These are phyloP conservation scores for Dianthus caryophyllus DNA, from an alignment of 148 eudicot genomes.

Conservation along the genomic window DNA sequence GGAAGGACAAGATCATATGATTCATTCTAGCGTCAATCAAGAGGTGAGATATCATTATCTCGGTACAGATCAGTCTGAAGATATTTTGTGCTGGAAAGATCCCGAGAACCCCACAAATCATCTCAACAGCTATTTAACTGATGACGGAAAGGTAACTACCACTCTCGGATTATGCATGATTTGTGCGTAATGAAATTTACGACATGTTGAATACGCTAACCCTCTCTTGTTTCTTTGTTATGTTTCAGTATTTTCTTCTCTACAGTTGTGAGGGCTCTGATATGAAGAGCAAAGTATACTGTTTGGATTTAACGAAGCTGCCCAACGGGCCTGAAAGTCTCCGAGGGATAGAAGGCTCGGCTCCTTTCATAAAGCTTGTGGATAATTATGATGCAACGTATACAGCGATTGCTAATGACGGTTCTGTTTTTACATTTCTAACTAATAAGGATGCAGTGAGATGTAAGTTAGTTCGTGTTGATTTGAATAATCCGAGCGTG, in stretches of 20 bases:
- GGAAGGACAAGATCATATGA: constrained; percentile 22
- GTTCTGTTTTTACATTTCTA: constrained; percentile 64
- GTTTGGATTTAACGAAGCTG: constrained; percentile 60
- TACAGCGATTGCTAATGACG: constrained; percentile 63
- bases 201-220: neutral
- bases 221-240: constrained; percentile 8
- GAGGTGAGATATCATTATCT: too few species aligned
- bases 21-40: too few species aligned
- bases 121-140: too few species aligned
- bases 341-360: constrained; percentile 46
- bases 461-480: constrained; percentile 76
- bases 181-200: too few species aligned
- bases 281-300: constrained; percentile 65
- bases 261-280: constrained; percentile 57
- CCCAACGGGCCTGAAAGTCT: constrained; percentile 68
- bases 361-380: constrained; percentile 77
- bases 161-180: too few species aligned
- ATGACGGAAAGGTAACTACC: too few species aligned
- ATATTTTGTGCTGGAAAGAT: too few species aligned
- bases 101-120: too few species aligned
- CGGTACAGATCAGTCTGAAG: too few species aligned
- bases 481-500: constrained; percentile 56
- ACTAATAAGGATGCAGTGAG: constrained; percentile 91
- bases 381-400: constrained; percentile 77
- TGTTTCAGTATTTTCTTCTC: constrained; percentile 48